phyloP scores from a whole-genome alignment of 768 basidiomycete species.

The Melanogaster broomeanus region DNA sequence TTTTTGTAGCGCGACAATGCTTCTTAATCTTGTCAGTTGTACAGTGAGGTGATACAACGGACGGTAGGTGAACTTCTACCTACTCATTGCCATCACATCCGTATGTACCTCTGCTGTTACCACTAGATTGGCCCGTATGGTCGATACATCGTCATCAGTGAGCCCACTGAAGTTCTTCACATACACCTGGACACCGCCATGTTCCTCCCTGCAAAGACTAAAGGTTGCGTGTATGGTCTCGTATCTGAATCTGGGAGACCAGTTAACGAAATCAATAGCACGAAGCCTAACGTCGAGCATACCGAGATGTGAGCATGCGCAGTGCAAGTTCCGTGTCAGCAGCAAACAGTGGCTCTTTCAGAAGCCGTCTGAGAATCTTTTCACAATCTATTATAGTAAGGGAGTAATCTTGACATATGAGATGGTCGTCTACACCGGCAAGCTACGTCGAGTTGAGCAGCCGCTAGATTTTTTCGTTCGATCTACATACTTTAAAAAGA shows the following conservation, averaged over 20 bases:
- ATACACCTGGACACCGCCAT: conserved; percentile 70
- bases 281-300: conserved; percentile 1
- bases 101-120: conserved; percentile 29
- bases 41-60: no score
- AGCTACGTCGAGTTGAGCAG: conserved; percentile 45
- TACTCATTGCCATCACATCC: conserved; percentile 22
- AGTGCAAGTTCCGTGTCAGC: conserved; percentile 72
- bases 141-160: conserved; percentile 60
- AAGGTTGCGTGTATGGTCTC: conserved; percentile 81
- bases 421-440: conserved; percentile 65
- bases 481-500: conserved; percentile 56
- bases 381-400: conserved; percentile 71
- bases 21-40: no score
- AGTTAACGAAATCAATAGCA: not conserved
- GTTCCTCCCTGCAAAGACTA: conserved; percentile 56
- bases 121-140: conserved; percentile 60
- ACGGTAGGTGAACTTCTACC: conserved; percentile 1
- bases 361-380: conserved; percentile 66
- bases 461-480: not conserved
- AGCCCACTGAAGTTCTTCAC: conserved; percentile 56
- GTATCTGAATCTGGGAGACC: conserved; percentile 40
- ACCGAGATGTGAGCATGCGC: conserved; percentile 84
- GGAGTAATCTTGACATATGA: conserved; percentile 73
- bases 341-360: conserved; percentile 72
- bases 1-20: no score